phyloP scores from a whole-genome alignment of 345 rosid genomes.

The Brassica carinata region DNA sequence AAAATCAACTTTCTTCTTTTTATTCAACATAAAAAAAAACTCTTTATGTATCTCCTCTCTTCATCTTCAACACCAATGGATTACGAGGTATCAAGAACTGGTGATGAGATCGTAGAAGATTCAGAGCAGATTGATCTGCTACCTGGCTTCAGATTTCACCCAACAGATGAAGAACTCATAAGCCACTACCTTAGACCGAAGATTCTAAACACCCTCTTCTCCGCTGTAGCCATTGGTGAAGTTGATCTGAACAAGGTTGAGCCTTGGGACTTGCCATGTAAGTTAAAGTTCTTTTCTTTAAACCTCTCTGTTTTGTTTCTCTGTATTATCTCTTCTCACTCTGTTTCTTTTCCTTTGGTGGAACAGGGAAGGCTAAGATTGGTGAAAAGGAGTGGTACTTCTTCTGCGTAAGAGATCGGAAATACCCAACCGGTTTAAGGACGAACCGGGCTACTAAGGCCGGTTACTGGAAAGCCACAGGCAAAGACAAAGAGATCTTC shows the following conservation, averaged over 20 bases:
- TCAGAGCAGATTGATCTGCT: slow-evolving; percentile 62
- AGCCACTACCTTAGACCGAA: slow-evolving; percentile 62
- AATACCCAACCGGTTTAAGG: slow-evolving; percentile 74
- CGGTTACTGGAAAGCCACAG: slow-evolving; percentile 70
- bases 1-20: background rate
- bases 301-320: background rate
- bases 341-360: background rate
- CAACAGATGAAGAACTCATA: slow-evolving; percentile 88
- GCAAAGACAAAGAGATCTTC: slow-evolving; percentile 57
- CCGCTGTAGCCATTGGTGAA: slow-evolving; percentile 69
- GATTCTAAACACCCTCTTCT: slow-evolving; percentile 57
- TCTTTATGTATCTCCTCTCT: background rate
- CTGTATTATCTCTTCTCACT: background rate
- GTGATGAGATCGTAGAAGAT: slow-evolving; percentile 34
- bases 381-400: slow-evolving; percentile 75
- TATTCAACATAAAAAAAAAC: background rate
- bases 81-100: slow-evolving; percentile 1
- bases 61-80: slow-evolving; percentile 20
- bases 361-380: slow-evolving; percentile 34
- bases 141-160: slow-evolving; percentile 89
- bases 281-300: slow-evolving; percentile 15
- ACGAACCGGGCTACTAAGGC: slow-evolving; percentile 55
- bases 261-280: slow-evolving; percentile 94
- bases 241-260: slow-evolving; percentile 87
- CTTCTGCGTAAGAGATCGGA: slow-evolving; percentile 66